Conservation (phyloP, 129 eudicot genomes). For the Deinandra increscens region DNA sequence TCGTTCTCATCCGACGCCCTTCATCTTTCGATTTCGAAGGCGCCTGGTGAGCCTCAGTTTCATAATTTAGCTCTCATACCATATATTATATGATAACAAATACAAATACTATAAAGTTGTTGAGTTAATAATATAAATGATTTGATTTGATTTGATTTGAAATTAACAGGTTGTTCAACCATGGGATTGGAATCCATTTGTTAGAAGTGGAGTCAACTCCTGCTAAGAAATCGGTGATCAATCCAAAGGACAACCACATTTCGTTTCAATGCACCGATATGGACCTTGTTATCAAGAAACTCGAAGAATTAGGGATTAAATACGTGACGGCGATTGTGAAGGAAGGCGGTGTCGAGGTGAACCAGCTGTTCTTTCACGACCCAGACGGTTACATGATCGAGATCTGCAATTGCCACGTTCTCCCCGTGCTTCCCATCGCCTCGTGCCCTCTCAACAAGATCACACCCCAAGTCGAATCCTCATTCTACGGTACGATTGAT, state of each 20-base stretch:
- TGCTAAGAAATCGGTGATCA: conserved; percentile 40
- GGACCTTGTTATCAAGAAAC: conserved; percentile 43
- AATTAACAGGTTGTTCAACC: conserved; percentile 72
- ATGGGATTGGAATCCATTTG: conserved; percentile 77
- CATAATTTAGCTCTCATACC: no score
- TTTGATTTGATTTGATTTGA: no score
- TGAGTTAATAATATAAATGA: no score
- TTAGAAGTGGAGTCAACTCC: conserved; percentile 43
- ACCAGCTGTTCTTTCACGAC: conserved; percentile 77
- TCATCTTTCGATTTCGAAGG: no score
- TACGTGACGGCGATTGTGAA: conserved; percentile 57
- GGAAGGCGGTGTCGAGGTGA: conserved; percentile 65
- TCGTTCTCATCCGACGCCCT: no score
- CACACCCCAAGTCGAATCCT: no score
- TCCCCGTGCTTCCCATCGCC: conserved; percentile 66
- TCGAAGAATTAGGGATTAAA: conserved; percentile 44
- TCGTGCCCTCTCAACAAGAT: no score
- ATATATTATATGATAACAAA: no score
- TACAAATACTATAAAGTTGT: no score
- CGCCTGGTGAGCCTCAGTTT: no score
- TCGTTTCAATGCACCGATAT: conserved; percentile 73
- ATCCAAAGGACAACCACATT: conserved; percentile 80
- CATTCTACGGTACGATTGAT: no score
- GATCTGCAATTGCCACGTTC: conserved; percentile 79
- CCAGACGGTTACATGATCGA: conserved; percentile 86